Conservation (phyloP, 2,329 filamentous ascomycete species). For the Dothideomycetidae sp. region DNA sequence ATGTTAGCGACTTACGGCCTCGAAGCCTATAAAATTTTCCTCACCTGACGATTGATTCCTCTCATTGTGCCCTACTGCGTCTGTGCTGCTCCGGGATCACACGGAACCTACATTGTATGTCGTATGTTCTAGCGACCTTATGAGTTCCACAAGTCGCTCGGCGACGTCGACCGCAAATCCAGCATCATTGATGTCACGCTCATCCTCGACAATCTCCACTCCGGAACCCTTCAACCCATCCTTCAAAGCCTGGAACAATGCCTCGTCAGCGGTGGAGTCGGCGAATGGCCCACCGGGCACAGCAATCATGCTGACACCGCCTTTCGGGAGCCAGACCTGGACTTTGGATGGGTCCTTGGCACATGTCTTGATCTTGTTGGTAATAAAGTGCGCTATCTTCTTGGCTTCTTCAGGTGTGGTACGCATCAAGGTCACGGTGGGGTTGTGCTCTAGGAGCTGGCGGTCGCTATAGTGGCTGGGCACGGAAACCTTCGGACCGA, state of each 20-base stretch:
- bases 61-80: too few species aligned
- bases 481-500: slow-evolving; percentile 41
- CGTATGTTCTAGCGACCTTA: too few species aligned
- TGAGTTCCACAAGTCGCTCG: slow-evolving; percentile 19
- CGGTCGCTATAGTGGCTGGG: slow-evolving; percentile 40
- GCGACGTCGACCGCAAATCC: slow-evolving; percentile 37
- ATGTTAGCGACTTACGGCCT: too few species aligned
- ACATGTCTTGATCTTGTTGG: slow-evolving; percentile 34
- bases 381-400: slow-evolving; percentile 43
- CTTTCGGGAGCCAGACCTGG: slow-evolving; percentile 45
- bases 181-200: slow-evolving; percentile 42
- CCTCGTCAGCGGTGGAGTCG: slow-evolving; percentile 34
- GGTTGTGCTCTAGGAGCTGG: slow-evolving; percentile 50
- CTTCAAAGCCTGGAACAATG: slow-evolving; percentile 35
- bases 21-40: too few species aligned
- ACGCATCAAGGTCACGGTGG: slow-evolving; percentile 51
- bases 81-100: too few species aligned
- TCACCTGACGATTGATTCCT: too few species aligned
- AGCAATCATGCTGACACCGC: slow-evolving; percentile 48
- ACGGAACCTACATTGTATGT: background rate
- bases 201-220: slow-evolving; percentile 38
- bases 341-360: slow-evolving; percentile 29
- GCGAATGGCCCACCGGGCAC: slow-evolving; percentile 39
- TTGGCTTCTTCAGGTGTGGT: slow-evolving; percentile 44
- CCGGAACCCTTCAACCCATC: slow-evolving; percentile 34